Percentiles rank a stretch among this genome's conserved stretches.
These are phyloP conservation scores for Lagenaria siceraria DNA, from an alignment of 306 rosid species.

Conservation along the genomic window DNA sequence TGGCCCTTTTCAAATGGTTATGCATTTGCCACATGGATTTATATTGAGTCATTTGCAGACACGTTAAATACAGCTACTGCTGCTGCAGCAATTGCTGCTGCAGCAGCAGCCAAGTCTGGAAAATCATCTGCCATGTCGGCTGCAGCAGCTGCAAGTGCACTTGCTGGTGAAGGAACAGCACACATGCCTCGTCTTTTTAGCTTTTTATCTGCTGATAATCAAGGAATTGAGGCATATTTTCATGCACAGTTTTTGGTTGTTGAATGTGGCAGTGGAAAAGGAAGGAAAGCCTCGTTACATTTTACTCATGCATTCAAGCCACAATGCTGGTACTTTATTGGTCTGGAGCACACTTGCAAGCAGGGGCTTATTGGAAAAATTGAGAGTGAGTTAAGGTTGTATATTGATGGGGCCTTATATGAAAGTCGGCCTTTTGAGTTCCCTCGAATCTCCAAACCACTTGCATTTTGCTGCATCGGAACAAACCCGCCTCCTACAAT, in stretches of 20 bases:
- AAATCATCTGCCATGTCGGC: conserved; percentile 98
- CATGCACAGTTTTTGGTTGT: conserved; percentile 97
- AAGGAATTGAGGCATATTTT: conserved; percentile 95
- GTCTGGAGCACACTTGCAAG: conserved; percentile 79
- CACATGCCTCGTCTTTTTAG: conserved; percentile 97
- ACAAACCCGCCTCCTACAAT: conserved; percentile 99
- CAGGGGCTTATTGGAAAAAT: conserved; percentile 74
- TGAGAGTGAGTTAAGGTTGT: conserved; percentile 77
- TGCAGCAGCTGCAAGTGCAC: conserved; percentile 99
- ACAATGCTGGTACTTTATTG: conserved; percentile 96
- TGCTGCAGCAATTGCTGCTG: conserved; percentile 99
- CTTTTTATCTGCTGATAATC: conserved; percentile 92
- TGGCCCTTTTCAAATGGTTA: conserved; percentile 95
- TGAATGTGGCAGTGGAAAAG: conserved; percentile 86
- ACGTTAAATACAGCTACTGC: conserved; percentile 93
- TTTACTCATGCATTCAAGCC: conserved; percentile 96
- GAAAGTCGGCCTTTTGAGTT: conserved; percentile 91
- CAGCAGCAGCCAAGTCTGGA: conserved; percentile 91
- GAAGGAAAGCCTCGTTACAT: conserved; percentile 85
- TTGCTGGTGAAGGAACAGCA: conserved; percentile 94
- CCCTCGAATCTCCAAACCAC: conserved; percentile 88
- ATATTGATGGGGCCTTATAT: conserved; percentile 75
- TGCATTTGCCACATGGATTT: conserved; percentile 97
- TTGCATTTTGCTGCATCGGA: conserved; percentile 96
- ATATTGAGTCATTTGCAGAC: conserved; percentile 95